These are phyloP conservation scores for Cladorrhinum samala DNA, from an alignment of 495 filamentous ascomycete species.

Conservation along the genomic window DNA sequence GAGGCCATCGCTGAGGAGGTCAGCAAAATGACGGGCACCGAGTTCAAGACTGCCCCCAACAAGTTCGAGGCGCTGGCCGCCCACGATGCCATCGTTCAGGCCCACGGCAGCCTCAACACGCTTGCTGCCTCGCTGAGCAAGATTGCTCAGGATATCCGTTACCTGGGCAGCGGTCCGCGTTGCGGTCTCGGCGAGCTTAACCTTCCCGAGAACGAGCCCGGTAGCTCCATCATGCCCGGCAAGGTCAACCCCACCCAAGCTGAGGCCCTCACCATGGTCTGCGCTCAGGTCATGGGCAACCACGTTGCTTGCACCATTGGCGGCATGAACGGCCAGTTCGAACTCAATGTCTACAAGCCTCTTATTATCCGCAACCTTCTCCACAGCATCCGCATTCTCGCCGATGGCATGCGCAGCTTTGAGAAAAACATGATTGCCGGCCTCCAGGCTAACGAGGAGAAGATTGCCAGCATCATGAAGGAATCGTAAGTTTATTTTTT, in stretches of 20 bases:
- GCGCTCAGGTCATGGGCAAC: constrained; percentile 96
- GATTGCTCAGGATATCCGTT: constrained; percentile 96
- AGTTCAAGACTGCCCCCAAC: constrained; percentile 96
- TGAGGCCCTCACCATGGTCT: constrained; percentile 96
- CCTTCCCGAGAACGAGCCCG: constrained; percentile 96
- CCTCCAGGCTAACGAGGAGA: constrained; percentile 85
- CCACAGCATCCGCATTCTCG: constrained; percentile 78
- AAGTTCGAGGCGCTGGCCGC: constrained; percentile 99
- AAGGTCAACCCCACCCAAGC: constrained; percentile 99
- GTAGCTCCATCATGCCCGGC: constrained; percentile 95
- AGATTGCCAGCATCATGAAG: constrained; percentile 80
- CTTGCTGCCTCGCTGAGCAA: constrained; percentile 90
- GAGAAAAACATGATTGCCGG: constrained; percentile 87
- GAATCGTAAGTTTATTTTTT: constrained; percentile 55
- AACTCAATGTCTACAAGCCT: constrained; percentile 99
- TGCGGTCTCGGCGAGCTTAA: constrained; percentile 90
- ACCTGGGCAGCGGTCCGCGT: constrained; percentile 90
- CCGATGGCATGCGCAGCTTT: constrained; percentile 91
- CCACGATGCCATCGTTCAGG: constrained; percentile 94
- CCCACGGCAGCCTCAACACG: constrained; percentile 87
- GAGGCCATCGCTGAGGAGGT: constrained; percentile 88
- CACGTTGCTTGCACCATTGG: constrained; percentile 84
- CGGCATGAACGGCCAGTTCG: constrained; percentile 97
- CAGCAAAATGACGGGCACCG: constrained; percentile 79
- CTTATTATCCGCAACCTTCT: constrained; percentile 90